Evolutionary conservation across 2,329 filamentous ascomycete species (phyloP), one percentile per base, ranked within the genome.

Genomic region (Phyllosticta capitalensis): DNA sequence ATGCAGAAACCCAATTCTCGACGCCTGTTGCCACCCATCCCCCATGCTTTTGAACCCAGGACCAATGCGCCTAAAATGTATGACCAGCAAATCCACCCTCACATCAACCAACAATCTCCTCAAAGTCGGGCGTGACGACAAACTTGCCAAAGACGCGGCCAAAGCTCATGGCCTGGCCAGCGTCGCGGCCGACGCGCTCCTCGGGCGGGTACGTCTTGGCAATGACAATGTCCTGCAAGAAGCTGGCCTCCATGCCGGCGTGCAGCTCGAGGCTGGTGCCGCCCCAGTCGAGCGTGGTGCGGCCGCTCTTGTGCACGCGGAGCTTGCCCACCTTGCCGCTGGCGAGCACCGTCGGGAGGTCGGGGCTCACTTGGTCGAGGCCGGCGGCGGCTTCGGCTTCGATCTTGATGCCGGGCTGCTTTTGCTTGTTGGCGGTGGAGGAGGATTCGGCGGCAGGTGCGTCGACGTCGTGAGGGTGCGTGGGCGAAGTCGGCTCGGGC

Each of bases 61-160:
- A 45, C 14, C 38, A 14, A n/a, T 45, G 38, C n/a, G 33, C 33
- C 14, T 19, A n/a, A n/a, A n/a, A n/a, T n/a, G n/a, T n/a, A 4
- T 45, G 4, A 2, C 14, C 38, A 17, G 3, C 38, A n/a, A 19
- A 7, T n/a, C 38, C 38, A 45, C 28, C 10, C 3, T 14, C 14
- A n/a, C 3, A 24, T 54, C 33, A 67, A 45, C 70, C 69, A 59
- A 79, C 69, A 62, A 85, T 78, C 65, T 78, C 75, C 53, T 76
- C 75, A 80, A 82, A 85, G 67, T 86, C 78, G 14, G 84, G 84
- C 55, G 77, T 81, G 33, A 85, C 79, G 1, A 86, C 81, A 67
- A 86, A 85, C 70, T 85, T 86, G 58, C 81, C 82, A 69, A 80
- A 82, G n/a, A 86, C 75, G 65, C 83, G 79, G 9, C 83, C 84